phyloP scores from a whole-genome alignment of 805 yeast genomes.

The Ogataea degrootiae region DNA sequence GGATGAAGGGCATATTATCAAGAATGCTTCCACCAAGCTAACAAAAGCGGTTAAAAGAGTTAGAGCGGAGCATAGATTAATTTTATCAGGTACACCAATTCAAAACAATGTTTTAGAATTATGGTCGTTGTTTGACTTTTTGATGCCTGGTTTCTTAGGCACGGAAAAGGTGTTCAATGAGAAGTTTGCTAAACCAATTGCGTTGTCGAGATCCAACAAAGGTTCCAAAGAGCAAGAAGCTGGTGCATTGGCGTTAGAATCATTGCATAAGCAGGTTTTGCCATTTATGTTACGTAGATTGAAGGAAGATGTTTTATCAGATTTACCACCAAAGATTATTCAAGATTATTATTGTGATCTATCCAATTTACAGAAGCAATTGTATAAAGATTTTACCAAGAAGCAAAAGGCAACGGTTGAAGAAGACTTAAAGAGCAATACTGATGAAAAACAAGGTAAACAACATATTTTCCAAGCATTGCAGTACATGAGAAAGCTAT shows the following conservation, averaged over 20 bases:
- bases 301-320: constrained; percentile 93
- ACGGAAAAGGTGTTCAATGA: constrained; percentile 92
- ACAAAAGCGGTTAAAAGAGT: constrained; percentile 83
- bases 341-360: constrained; percentile 97
- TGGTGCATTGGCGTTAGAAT: constrained; percentile 93
- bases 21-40: constrained; percentile 82
- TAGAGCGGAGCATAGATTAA: constrained; percentile 82
- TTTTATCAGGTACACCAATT: constrained; percentile 95
- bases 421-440: constrained; percentile 49
- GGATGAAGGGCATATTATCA: constrained; percentile 97
- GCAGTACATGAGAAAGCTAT: constrained; percentile 93
- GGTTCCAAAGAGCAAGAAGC: constrained; percentile 94
- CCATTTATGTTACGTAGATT: constrained; percentile 95
- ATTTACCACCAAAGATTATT: constrained; percentile 95
- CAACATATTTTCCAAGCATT: constrained; percentile 96
- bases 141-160: constrained; percentile 98
- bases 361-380: constrained; percentile 80
- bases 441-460: constrained; percentile 42
- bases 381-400: constrained; percentile 84
- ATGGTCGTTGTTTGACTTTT: constrained; percentile 95
- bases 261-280: constrained; percentile 91
- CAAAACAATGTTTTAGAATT: constrained; percentile 94
- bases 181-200: constrained; percentile 95
- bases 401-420: constrained; percentile 73
- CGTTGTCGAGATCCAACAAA: constrained; percentile 85